A percentile compares a stretch with the other conserved stretches of the same genome.
Conservation (phyloP, 2,329 filamentous ascomycete genomes). For the Bipolaris cookei region DNA sequence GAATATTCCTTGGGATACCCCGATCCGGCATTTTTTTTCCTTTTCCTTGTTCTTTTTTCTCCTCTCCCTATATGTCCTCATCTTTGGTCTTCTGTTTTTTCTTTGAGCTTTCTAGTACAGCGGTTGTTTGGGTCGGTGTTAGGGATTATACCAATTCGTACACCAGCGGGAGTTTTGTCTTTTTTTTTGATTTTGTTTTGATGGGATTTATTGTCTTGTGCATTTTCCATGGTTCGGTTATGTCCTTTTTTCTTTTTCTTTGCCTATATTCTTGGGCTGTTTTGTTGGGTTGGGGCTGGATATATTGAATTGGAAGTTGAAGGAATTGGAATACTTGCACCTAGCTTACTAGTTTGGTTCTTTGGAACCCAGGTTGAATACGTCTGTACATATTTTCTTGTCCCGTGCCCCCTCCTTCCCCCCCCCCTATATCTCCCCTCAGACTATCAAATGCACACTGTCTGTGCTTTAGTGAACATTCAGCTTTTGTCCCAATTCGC, state of each 20-base stretch:
- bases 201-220: not conserved
- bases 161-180: constrained; percentile 30
- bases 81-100: constrained; percentile 1
- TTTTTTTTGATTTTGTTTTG: not conserved
- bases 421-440: too few species aligned
- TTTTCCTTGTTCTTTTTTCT: constrained; percentile 12
- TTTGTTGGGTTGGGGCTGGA: not conserved
- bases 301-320: not conserved
- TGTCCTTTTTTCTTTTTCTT: not conserved
- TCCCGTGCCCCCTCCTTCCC: too few species aligned
- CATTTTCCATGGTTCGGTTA: too few species aligned
- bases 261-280: constrained; percentile 2
- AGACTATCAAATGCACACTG: too few species aligned
- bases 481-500: too few species aligned
- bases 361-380: too few species aligned
- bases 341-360: too few species aligned
- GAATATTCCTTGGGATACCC: constrained; percentile 20
- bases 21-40: constrained; percentile 8
- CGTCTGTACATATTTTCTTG: too few species aligned
- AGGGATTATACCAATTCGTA: constrained; percentile 39
- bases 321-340: too few species aligned
- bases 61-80: not conserved
- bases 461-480: too few species aligned
- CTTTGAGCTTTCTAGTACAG: too few species aligned
- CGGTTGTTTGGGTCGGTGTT: not conserved